Evolutionary conservation across 1,284 basidiomycete genomes (phyloP).

Genomic region (Papiliotrema laurentii): DNA sequence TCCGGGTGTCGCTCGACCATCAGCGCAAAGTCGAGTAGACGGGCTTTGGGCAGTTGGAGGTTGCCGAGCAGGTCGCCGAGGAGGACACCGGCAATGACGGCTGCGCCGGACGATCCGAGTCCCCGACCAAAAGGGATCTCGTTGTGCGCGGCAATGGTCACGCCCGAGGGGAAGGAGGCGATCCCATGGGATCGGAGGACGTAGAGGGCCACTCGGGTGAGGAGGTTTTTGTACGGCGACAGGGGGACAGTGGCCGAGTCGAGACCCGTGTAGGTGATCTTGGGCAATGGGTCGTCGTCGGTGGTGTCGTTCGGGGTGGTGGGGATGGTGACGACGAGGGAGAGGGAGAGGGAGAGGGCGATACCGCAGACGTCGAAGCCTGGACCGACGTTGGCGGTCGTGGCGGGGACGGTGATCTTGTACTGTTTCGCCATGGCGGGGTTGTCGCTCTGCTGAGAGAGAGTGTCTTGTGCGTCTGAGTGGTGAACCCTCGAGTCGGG

Average conservation of each 20-base stretch:
- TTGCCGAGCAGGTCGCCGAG: constrained; percentile 79
- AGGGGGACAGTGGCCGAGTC: constrained; percentile 88
- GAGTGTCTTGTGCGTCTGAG: no score
- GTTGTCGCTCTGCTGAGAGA: no score
- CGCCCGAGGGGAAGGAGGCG: constrained; percentile 67
- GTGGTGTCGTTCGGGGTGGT: constrained; percentile 33
- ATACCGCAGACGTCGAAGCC: constrained; percentile 99
- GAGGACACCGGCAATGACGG: constrained; percentile 92
- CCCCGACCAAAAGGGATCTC: constrained; percentile 97
- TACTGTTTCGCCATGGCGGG: constrained; percentile 37
- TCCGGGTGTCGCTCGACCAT: constrained; percentile 99
- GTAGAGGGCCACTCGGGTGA: constrained; percentile 96
- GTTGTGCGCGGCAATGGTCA: constrained; percentile 74
- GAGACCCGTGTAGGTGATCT: constrained; percentile 77
- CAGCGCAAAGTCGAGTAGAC: constrained; percentile 90
- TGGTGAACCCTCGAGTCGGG: no score
- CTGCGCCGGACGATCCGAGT: constrained; percentile 93
- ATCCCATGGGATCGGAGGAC: constrained; percentile 83
- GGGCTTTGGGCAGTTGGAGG: constrained; percentile 63
- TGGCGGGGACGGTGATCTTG: constrained; percentile 82
- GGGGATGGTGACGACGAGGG: constrained; percentile 62
- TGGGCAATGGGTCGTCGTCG: constrained; percentile 54
- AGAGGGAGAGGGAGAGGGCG: constrained; percentile 83
- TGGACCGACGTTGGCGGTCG: constrained; percentile 97
- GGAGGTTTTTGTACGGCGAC: constrained; percentile 94